phyloP scores from a whole-genome alignment of 345 rosid species.

The Excoecaria agallocha region DNA sequence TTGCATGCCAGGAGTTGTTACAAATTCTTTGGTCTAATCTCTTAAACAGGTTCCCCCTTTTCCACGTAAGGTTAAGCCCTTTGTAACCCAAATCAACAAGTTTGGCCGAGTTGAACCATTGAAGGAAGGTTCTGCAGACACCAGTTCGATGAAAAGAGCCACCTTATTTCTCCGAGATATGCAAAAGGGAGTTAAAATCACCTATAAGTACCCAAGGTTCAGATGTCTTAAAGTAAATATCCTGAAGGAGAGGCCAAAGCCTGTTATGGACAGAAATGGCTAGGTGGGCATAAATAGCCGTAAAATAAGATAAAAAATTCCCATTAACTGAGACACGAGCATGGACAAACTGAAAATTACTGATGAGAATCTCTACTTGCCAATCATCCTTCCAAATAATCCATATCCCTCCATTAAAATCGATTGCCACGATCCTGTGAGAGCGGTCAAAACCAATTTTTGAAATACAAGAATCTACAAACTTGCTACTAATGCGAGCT shows the following conservation, averaged over 20 bases:
- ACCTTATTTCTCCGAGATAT: background rate
- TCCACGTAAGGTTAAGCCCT: background rate
- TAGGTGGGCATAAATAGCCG: background rate
- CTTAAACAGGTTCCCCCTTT: background rate
- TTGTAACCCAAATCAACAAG: background rate
- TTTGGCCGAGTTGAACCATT: background rate
- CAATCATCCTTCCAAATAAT: background rate
- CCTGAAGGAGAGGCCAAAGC: no score
- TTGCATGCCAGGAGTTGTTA: background rate
- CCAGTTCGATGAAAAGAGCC: background rate
- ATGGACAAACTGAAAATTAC: background rate
- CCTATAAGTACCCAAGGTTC: background rate
- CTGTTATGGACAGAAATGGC: no score
- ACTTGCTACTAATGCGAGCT: background rate
- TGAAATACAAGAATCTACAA: background rate
- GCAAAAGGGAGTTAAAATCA: background rate
- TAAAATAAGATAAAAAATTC: background rate
- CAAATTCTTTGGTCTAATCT: background rate
- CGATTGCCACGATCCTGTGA: background rate
- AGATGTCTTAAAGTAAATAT: no score
- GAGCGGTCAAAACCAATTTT: background rate
- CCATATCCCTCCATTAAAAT: background rate
- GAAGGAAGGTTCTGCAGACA: background rate
- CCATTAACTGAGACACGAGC: background rate
- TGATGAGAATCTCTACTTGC: background rate